Conservation (phyloP, 331 rosid species). For the Malus hybrid region DNA sequence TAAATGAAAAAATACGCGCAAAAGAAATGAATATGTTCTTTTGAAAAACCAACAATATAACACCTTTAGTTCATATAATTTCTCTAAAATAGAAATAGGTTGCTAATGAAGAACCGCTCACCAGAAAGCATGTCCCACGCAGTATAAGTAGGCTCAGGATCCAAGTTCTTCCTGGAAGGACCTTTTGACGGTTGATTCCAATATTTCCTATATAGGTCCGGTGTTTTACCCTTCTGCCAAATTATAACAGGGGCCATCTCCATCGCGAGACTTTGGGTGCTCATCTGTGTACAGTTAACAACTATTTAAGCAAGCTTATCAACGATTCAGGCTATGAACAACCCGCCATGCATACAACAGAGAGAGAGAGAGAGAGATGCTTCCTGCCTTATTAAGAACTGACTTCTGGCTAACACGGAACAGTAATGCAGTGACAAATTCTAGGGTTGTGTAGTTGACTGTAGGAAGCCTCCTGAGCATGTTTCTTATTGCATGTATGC, state of each 20-base stretch:
- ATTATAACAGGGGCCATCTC: conserved; percentile 86
- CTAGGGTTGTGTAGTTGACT: conserved; percentile 90
- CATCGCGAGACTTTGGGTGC: conserved; percentile 70
- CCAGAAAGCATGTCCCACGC: conserved; percentile 88
- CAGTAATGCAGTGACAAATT: conserved; percentile 74
- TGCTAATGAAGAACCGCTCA: conserved; percentile 15
- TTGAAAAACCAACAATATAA: background rate
- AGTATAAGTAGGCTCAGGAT: conserved; percentile 36
- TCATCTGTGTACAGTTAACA: conserved; percentile 60
- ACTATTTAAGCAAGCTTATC: conserved; percentile 17
- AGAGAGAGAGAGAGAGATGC: conserved; percentile 13
- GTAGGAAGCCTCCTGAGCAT: conserved; percentile 72
- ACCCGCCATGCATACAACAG: background rate
- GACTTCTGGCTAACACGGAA: conserved; percentile 87
- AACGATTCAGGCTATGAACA: background rate
- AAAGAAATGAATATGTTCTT: background rate
- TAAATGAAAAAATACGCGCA: background rate
- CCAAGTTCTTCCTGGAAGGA: conserved; percentile 47
- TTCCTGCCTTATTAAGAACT: conserved; percentile 73
- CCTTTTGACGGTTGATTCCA: conserved; percentile 57
- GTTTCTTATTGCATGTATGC: conserved; percentile 62
- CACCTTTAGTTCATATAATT: background rate
- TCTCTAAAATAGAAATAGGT: background rate
- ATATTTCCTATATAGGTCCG: conserved; percentile 53
- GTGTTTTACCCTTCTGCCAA: conserved; percentile 65